Evolutionary conservation across 1,139 yeast species (phyloP), one percentile per base, ranked within the genome.

Genomic region (Geotrichum aggregatum): DNA sequence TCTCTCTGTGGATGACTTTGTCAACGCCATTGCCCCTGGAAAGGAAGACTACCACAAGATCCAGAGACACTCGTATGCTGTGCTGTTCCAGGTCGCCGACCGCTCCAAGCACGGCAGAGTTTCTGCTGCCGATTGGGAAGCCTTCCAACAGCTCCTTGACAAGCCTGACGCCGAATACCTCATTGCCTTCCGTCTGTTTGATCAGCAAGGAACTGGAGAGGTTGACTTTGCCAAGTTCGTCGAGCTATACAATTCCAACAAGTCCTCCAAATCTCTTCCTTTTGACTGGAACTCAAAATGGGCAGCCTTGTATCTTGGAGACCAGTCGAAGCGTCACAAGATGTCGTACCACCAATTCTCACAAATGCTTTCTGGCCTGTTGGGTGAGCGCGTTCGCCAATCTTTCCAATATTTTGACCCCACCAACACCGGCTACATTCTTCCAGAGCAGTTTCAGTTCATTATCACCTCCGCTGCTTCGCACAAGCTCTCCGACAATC

Each of bases 151-250:
- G 53, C 60, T 70, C 54, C 66, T 71, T 52, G 69, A 65, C 57
- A 67, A 67, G 45, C 77, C 78, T 40, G 77, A 76, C 38, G 79
- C 79, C 41, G 79, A 71, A 58, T 72, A 67, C 58, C 76, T 74
- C 54, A 76, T 71, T 45, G 75, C 74, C 5, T 76, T 67, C 58
- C 66, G 75, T 16, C 66, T 73, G 45, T 74, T 74, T 52, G 76
- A 74, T 59, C 61, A 61, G 43, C 64, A 66, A 39, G 72, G 74
- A 22, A 59, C 63, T 33, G 76, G 76, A 45, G 62, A 61, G 49
- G 74, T 74, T 48, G 67, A 71, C 58, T 73, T 69, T 56, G 61
- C 61, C 46, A 67, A 70, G 58, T 73, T 74, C 57, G 73, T 70
- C 34, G 63, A 66, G 46, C 61, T 61, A 33, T 71, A 71, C 64